These are phyloP conservation scores for Uncinocarpus reesii DNA, from an alignment of 2,329 filamentous ascomycete species.

Conservation along the genomic window DNA sequence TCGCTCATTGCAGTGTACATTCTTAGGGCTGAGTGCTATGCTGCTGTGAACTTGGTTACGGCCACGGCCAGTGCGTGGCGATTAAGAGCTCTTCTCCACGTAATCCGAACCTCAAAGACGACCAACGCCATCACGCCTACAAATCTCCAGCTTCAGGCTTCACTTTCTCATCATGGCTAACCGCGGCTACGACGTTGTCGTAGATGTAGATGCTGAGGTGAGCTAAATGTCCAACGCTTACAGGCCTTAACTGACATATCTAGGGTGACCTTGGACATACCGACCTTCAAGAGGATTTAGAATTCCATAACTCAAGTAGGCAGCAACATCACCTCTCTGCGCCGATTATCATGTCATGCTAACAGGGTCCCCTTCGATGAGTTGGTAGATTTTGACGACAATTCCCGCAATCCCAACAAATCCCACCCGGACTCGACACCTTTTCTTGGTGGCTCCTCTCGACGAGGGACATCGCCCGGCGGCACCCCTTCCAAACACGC, in stretches of 20 bases:
- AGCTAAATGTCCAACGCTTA: slow-evolving; percentile 14
- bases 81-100: background rate
- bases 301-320: slow-evolving; percentile 85
- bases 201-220: slow-evolving; percentile 94
- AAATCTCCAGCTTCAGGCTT: background rate
- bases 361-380: too few species aligned
- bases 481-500: slow-evolving; percentile 61
- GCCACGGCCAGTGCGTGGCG: slow-evolving; percentile 1
- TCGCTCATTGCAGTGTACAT: too few species aligned
- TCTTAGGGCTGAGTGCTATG: too few species aligned
- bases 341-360: background rate
- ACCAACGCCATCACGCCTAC: background rate
- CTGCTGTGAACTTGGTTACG: too few species aligned
- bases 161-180: slow-evolving; percentile 51
- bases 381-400: slow-evolving; percentile 66
- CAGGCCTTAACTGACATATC: slow-evolving; percentile 11
- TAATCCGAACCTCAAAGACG: background rate
- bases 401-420: slow-evolving; percentile 42
- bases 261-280: slow-evolving; percentile 97
- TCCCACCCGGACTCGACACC: slow-evolving; percentile 42
- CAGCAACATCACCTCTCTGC: slow-evolving; percentile 10
- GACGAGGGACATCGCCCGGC: slow-evolving; percentile 33
- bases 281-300: slow-evolving; percentile 95
- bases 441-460: slow-evolving; percentile 37
- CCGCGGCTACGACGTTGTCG: slow-evolving; percentile 91